A percentile compares a stretch with the other conserved stretches of the same genome.
Conservation (phyloP, 176 grass and related monocot species). For the Tillandsia fasciculata region DNA sequence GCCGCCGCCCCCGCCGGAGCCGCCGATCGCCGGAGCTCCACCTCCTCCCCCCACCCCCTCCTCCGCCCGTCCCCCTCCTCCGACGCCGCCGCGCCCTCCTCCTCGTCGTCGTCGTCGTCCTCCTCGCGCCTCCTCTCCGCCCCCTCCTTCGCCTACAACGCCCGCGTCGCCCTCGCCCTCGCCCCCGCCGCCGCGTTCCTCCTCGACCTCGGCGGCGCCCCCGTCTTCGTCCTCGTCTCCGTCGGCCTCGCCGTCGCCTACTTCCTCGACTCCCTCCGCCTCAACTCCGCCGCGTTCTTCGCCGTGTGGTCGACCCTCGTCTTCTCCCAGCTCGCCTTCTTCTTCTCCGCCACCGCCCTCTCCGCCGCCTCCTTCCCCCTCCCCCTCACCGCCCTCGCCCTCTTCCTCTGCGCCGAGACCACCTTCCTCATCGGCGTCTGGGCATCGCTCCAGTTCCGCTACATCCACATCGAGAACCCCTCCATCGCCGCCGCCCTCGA, state of each 20-base stretch:
- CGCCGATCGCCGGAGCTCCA: slow-evolving; percentile 42
- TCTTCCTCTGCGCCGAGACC: slow-evolving; percentile 84
- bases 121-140: slow-evolving; percentile 25
- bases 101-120: neutral
- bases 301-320: slow-evolving; percentile 69
- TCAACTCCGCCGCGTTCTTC: slow-evolving; percentile 64
- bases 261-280: slow-evolving; percentile 62
- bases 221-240: slow-evolving; percentile 66
- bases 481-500: slow-evolving; percentile 66
- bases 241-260: slow-evolving; percentile 64
- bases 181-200: slow-evolving; percentile 73
- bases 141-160: slow-evolving; percentile 58
- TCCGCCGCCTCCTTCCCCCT: slow-evolving; percentile 33
- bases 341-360: slow-evolving; percentile 74
- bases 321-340: slow-evolving; percentile 67
- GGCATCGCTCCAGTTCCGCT: slow-evolving; percentile 93
- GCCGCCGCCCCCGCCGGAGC: slow-evolving; percentile 28
- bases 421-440: slow-evolving; percentile 93
- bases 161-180: slow-evolving; percentile 52
- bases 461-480: slow-evolving; percentile 97
- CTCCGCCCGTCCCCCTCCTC: slow-evolving; percentile 16
- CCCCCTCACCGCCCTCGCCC: slow-evolving; percentile 54
- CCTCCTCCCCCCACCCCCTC: slow-evolving; percentile 41
- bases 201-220: slow-evolving; percentile 71
- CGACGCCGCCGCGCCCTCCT: neutral